Conservation (phyloP, 1,139 yeast genomes). For the Suhomyces bokatorum region DNA sequence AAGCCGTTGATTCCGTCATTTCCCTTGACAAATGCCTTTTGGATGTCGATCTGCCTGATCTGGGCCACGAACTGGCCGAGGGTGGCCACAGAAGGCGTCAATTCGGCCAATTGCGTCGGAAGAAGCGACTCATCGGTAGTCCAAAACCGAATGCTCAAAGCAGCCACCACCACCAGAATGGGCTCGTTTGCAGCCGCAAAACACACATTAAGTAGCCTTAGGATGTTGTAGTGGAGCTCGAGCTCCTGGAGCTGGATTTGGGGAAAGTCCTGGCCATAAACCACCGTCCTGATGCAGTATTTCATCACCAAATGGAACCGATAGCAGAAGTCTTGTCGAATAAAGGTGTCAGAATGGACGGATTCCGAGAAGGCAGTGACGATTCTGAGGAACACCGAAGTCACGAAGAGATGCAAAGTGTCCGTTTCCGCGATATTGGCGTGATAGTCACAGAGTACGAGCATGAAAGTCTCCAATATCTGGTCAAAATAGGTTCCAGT, state of each 20-base stretch:
- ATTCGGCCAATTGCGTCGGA: background rate
- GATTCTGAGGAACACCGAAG: conserved; percentile 14
- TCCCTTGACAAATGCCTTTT: conserved; percentile 4
- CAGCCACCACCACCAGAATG: conserved; percentile 1
- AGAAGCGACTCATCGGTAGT: background rate
- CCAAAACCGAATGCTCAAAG: conserved; percentile 3
- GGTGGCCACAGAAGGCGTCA: conserved; percentile 1
- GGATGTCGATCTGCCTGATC: conserved; percentile 5
- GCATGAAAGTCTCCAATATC: conserved; percentile 12
- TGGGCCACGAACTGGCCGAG: conserved; percentile 1
- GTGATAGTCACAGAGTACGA: conserved; percentile 16
- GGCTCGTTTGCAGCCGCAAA: conserved; percentile 5
- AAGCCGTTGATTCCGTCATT: conserved; percentile 10
- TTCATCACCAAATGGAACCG: conserved; percentile 7
- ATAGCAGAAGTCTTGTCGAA: conserved; percentile 8
- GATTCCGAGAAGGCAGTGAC: conserved; percentile 3
- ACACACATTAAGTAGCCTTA: conserved; percentile 9
- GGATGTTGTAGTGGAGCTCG: conserved; percentile 10
- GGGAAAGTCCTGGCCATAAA: conserved; percentile 3
- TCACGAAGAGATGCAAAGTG: conserved; percentile 11
- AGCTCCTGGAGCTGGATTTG: background rate
- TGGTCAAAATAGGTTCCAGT: conserved; percentile 3
- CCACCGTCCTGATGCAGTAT: conserved; percentile 4
- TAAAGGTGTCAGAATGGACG: conserved; percentile 1
- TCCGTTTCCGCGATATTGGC: conserved; percentile 11